These are phyloP conservation scores for Podila minutissima DNA, from an alignment of 192 early-diverging fungal species.

Conservation along the genomic window DNA sequence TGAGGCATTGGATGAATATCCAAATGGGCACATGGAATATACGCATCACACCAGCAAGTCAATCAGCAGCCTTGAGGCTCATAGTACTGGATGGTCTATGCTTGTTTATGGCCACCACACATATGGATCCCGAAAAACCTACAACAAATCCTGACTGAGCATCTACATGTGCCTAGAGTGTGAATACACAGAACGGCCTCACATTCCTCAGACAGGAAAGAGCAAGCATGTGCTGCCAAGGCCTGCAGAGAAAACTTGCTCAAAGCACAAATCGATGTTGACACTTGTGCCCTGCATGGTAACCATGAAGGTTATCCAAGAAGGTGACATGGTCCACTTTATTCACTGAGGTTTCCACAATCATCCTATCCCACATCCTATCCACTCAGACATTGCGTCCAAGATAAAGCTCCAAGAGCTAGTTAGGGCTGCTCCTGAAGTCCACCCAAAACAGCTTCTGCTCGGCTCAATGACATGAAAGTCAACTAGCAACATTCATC, in stretches of 20 bases:
- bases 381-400: not conserved
- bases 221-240: not conserved
- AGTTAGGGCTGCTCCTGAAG: constrained; percentile 5
- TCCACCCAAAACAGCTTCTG: not conserved
- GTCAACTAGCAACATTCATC: not conserved
- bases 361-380: not conserved
- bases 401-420: not conserved
- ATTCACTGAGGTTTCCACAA: constrained; percentile 8
- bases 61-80: not conserved
- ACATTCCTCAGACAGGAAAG: not conserved
- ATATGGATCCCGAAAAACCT: not conserved
- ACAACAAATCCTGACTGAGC: constrained; percentile 2
- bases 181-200: not conserved
- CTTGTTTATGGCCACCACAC: not conserved
- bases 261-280: not conserved
- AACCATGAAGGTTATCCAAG: not conserved
- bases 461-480: not conserved
- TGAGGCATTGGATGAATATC: not conserved
- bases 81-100: not conserved
- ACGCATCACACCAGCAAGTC: not conserved
- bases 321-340: not conserved
- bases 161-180: constrained; percentile 8
- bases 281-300: constrained; percentile 1
- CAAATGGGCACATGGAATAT: not conserved
- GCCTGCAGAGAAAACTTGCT: not conserved